Conservation (phyloP, 495 filamentous ascomycete genomes). For the Echria macrotheca region DNA sequence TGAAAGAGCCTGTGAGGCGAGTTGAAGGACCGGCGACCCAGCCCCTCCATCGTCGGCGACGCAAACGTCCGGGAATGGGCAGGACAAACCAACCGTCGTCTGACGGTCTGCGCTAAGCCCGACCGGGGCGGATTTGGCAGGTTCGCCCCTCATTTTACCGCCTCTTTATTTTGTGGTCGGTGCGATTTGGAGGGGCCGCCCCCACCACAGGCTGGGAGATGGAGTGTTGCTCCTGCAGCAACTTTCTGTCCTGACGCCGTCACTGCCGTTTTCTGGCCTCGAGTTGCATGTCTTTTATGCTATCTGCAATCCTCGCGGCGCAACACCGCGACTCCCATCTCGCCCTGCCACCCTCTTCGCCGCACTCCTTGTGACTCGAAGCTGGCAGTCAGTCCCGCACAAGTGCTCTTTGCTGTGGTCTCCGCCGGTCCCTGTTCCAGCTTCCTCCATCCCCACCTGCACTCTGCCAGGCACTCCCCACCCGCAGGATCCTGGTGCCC, state of each 20-base stretch:
- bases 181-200: not conserved
- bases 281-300: not conserved
- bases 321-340: not conserved
- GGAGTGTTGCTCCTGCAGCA: not conserved
- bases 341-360: too few species aligned
- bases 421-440: not conserved
- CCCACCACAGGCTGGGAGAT: not conserved
- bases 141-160: not conserved
- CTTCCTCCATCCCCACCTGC: not conserved
- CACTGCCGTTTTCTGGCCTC: not conserved
- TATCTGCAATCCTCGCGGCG: not conserved
- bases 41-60: constrained; percentile 1
- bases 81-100: not conserved
- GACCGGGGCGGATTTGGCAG: not conserved
- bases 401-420: not conserved
- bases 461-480: constrained; percentile 3
- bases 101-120: constrained; percentile 2
- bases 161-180: constrained; percentile 3
- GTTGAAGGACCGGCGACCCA: constrained; percentile 3
- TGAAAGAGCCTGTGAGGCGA: not conserved
- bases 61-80: constrained; percentile 4
- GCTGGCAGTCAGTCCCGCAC: too few species aligned
- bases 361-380: too few species aligned
- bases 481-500: constrained; percentile 4
- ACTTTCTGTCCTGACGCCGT: not conserved